A percentile compares a stretch with the other conserved stretches of the same genome.
Evolutionary conservation across 805 yeast genomes (phyloP).

Genomic region (Tetrapisispora pingtungensis): DNA sequence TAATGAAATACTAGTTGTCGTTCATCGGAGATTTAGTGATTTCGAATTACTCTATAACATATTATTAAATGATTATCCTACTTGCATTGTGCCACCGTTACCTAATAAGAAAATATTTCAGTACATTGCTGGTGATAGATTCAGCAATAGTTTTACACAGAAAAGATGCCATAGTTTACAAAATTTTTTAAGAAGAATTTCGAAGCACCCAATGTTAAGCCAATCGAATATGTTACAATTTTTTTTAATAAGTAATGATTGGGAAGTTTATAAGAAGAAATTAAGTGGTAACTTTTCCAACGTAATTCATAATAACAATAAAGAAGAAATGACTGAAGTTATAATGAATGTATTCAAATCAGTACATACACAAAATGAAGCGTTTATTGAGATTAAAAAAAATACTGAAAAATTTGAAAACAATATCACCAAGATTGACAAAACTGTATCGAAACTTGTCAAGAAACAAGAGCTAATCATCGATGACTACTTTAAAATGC

Average conservation of each 20-base stretch:
- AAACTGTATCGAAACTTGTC: constrained; percentile 61
- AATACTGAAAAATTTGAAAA: constrained; percentile 77
- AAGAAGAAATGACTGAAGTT: constrained; percentile 78
- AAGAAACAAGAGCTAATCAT: constrained; percentile 64
- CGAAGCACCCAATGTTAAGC: constrained; percentile 63
- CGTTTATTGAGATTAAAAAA: constrained; percentile 74
- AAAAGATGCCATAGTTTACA: constrained; percentile 74
- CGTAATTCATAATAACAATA: constrained; percentile 6
- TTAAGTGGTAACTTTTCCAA: constrained; percentile 12
- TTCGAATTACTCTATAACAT: constrained; percentile 70
- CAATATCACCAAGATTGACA: constrained; percentile 68
- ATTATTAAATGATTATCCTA: constrained; percentile 68
- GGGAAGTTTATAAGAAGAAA: constrained; percentile 27
- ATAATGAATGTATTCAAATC: constrained; percentile 90
- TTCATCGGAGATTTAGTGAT: constrained; percentile 69
- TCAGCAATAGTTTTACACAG: constrained; percentile 71
- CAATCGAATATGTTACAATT: constrained; percentile 48
- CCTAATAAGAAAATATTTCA: constrained; percentile 90
- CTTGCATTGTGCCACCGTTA: constrained; percentile 81
- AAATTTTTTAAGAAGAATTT: constrained; percentile 61
- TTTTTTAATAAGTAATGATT: constrained; percentile 25
- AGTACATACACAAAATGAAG: constrained; percentile 55
- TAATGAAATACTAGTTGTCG: constrained; percentile 19
- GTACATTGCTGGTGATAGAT: constrained; percentile 88
- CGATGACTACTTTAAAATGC: constrained; percentile 61